phyloP scores from a whole-genome alignment of 345 rosid genomes.

The Arabis hirsuta region DNA sequence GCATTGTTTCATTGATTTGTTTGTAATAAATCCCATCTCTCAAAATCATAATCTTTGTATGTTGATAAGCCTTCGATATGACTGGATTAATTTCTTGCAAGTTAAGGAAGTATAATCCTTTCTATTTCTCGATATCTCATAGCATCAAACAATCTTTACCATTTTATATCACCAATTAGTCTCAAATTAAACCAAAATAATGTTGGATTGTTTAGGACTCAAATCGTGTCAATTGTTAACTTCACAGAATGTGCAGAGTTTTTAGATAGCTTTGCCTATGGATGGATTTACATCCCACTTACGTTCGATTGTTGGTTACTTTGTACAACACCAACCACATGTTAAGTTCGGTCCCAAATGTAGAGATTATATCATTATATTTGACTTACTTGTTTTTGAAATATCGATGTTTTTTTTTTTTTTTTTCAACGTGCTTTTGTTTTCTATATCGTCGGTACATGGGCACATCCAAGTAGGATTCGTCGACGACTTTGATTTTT shows the following conservation, averaged over 20 bases:
- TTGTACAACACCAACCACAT: conserved; percentile 25
- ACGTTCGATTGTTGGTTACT: neutral
- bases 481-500: neutral
- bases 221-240: conserved; percentile 21
- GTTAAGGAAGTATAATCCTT: too few relatives aligned
- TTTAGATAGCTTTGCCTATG: neutral
- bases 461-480: conserved; percentile 9
- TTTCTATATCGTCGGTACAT: conserved; percentile 26
- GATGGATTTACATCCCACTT: conserved; percentile 17
- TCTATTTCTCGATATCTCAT: too few relatives aligned
- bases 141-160: too few relatives aligned
- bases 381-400: conserved; percentile 1
- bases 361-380: neutral
- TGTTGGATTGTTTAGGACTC: neutral
- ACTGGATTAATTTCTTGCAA: conserved; percentile 1
- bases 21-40: neutral
- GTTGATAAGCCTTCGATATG: neutral
- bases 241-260: neutral
- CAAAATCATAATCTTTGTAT: conserved; percentile 5
- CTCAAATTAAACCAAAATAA: neutral
- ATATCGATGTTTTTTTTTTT: conserved; percentile 4
- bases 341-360: conserved; percentile 11
- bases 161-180: neutral
- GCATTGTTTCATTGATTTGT: conserved; percentile 7
- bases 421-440: conserved; percentile 22